phyloP scores from a whole-genome alignment of 371 early-diverging fungal species.

The Mortierella sp. region DNA sequence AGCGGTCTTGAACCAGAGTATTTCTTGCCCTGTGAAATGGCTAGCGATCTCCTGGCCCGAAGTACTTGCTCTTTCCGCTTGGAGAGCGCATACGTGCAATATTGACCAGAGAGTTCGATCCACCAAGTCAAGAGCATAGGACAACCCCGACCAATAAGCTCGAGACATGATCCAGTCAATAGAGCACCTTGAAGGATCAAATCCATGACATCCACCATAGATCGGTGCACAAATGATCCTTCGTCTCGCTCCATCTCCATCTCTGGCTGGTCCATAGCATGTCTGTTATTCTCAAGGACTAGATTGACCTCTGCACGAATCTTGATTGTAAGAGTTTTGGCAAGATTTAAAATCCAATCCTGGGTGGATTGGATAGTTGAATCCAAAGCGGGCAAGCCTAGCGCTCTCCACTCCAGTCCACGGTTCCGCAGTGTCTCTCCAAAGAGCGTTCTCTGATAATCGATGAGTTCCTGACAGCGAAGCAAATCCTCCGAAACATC shows the following conservation, averaged over 20 bases:
- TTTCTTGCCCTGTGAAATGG: too few relatives aligned
- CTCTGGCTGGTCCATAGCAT: conserved; percentile 1
- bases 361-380: conserved; percentile 33
- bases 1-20: too few relatives aligned
- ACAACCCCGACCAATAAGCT: conserved; percentile 31
- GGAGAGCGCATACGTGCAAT: conserved; percentile 26
- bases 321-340: conserved; percentile 35
- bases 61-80: conserved; percentile 25
- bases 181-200: conserved; percentile 39
- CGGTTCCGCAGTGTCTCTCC: conserved; percentile 34
- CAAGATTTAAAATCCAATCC: conserved; percentile 45
- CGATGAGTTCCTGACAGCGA: conserved; percentile 42
- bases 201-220: conserved; percentile 31
- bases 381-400: conserved; percentile 46
- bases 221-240: conserved; percentile 5
- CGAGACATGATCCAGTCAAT: conserved; percentile 32
- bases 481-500: conserved; percentile 36
- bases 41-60: background rate
- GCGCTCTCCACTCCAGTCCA: conserved; percentile 37
- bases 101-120: conserved; percentile 36
- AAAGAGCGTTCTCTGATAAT: conserved; percentile 43
- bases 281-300: conserved; percentile 17
- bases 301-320: conserved; percentile 36
- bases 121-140: conserved; percentile 41
- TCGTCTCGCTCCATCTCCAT: conserved; percentile 30